Base-by-base conservation (phyloP, 2,329 filamentous ascomycete genomes). In the Capronia epimyces region DNA sequence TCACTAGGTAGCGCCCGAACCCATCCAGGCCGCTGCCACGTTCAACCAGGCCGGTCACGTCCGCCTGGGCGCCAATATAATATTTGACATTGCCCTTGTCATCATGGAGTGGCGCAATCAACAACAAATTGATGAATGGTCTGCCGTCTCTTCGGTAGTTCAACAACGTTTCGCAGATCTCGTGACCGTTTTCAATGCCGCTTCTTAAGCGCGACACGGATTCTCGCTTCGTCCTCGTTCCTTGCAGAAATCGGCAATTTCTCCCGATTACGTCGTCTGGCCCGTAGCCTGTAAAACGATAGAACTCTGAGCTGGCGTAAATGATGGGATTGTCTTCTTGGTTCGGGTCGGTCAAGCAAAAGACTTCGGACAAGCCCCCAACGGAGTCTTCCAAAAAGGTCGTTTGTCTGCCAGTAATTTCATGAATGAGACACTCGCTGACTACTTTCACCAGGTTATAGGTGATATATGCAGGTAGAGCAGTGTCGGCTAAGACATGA, bases 191-290 rank as follows among this genome's bases (percentile, higher is more conserved):
- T 9, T 59, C 53, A 8, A 73, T 53, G 2, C 67, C 66, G 15
- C 67, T 61, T 13, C 66, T 63, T 13, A 74, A 45, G 20, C 71
- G 62, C 21, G 58, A 53, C 2, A 72, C 62, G 4, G 65, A 63
- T 2, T 62, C 51, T 18, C 58, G 56, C 3, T 65, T 65, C 3
- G 70, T 67, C 41, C 68, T 66, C 1, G 69, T 65, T 3, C 71
- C 71, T 60, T 73, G 71, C 1, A 74, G 60, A 51, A 74, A 73
- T 20, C 71, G 67, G 53, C 71, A 73, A 46, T 74, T 74, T 13
- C 66, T 63, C 8, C 71, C 71, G 34, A 74, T 68, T 9, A 68
- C 66, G 53, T 71, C 68, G 32, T 73, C 70, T 22, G 62, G 63
- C 16, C 66, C 65, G 52, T 73, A 74, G 34, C 71, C 67, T 2